A percentile compares a stretch with the other conserved stretches of the same genome.
phyloP scores from a whole-genome alignment of 2,329 filamentous ascomycete species.

The Calonectria pseudoreteaudii region DNA sequence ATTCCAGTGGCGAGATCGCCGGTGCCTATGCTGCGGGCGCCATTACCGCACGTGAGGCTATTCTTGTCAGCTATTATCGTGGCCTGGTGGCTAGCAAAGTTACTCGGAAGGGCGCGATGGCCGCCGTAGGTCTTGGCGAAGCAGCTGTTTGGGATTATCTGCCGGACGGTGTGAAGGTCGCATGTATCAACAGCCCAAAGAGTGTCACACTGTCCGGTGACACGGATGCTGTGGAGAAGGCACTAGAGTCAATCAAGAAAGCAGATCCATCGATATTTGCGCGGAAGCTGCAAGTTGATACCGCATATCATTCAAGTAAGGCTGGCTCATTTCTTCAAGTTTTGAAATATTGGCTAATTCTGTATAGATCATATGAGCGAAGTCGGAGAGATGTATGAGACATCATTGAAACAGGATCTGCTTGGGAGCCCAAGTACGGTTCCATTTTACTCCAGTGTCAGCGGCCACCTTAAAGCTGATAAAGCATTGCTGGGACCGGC shows the following conservation, averaged over 20 bases:
- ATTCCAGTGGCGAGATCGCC: not conserved
- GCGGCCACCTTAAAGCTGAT: slow-evolving; percentile 22
- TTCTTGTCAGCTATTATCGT: not conserved
- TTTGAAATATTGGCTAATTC: not conserved
- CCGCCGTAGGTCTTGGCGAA: slow-evolving; percentile 51
- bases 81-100: not conserved
- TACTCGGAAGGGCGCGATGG: slow-evolving; percentile 48
- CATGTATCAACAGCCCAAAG: slow-evolving; percentile 51
- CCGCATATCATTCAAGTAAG: not conserved
- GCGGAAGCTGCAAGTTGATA: not conserved
- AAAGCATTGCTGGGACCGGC: slow-evolving; percentile 29
- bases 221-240: not conserved
- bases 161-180: slow-evolving; percentile 42
- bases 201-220: slow-evolving; percentile 43
- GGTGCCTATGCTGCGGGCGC: not conserved
- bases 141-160: slow-evolving; percentile 45
- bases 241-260: not conserved
- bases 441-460: slow-evolving; percentile 44
- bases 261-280: not conserved
- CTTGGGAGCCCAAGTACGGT: not conserved
- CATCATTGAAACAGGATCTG: not conserved
- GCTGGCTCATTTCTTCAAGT: not conserved
- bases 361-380: not conserved
- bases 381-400: not conserved
- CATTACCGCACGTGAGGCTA: not conserved